These are phyloP conservation scores for Globisporangium paddicum DNA, from an alignment of 352 stramenopile species.

Conservation along the genomic window DNA sequence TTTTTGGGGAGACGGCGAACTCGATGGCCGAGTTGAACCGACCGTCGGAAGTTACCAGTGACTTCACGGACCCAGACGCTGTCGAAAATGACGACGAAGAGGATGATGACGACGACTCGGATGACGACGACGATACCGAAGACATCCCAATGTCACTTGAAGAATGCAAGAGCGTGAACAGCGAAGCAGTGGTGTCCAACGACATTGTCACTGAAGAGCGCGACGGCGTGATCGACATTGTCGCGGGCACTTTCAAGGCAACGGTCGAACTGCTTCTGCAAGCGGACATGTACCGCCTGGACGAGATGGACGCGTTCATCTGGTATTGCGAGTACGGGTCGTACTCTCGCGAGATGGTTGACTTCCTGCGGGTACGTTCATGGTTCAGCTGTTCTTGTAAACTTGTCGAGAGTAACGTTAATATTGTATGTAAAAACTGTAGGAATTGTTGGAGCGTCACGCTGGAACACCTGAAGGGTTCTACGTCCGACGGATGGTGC, in stretches of 20 bases:
- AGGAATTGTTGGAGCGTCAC: constrained; percentile 31
- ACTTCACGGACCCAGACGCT: constrained; percentile 12
- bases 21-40: constrained; percentile 41
- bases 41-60: constrained; percentile 18
- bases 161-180: constrained; percentile 22
- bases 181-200: constrained; percentile 25
- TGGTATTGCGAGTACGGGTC: constrained; percentile 50
- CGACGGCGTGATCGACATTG: constrained; percentile 46
- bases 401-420: background rate
- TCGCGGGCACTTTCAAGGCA: constrained; percentile 58
- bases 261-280: constrained; percentile 56
- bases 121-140: constrained; percentile 24
- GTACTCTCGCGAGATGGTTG: constrained; percentile 37
- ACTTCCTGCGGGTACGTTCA: constrained; percentile 37
- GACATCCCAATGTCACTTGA: constrained; percentile 50
- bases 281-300: constrained; percentile 48
- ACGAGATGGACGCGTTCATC: constrained; percentile 62
- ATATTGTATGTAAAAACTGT: background rate
- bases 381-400: background rate
- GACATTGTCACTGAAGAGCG: constrained; percentile 52
- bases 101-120: background rate
- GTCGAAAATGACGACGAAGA: constrained; percentile 3
- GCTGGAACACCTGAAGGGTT: constrained; percentile 20
- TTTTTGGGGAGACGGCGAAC: constrained; percentile 58
- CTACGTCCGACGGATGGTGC: constrained; percentile 68